Conservation (phyloP, 345 rosid species). For the Moringa oleifera region DNA sequence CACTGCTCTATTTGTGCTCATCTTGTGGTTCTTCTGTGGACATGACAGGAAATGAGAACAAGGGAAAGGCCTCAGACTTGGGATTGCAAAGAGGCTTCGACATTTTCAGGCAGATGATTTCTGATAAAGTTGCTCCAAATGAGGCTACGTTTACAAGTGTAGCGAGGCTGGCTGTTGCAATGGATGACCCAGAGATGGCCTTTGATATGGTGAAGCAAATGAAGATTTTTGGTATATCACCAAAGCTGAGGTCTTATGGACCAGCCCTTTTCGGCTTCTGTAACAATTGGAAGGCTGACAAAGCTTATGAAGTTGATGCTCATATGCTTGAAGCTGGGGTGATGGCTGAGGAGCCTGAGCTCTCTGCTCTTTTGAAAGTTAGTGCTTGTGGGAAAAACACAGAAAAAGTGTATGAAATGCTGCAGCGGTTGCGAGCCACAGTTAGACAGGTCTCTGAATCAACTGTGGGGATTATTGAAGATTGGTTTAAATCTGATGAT, state of each 20-base stretch:
- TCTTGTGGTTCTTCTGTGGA: constrained; percentile 25
- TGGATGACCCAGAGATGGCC: constrained; percentile 87
- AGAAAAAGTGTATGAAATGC: constrained; percentile 66
- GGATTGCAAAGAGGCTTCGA: constrained; percentile 66
- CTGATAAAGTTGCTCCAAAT: constrained; percentile 59
- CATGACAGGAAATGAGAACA: constrained; percentile 21
- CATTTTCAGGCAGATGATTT: constrained; percentile 71
- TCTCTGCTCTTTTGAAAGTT: constrained; percentile 70
- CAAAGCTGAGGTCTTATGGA: constrained; percentile 82
- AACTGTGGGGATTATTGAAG: constrained; percentile 47
- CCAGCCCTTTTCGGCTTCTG: constrained; percentile 85
- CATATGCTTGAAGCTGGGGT: constrained; percentile 82
- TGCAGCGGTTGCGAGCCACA: constrained; percentile 66
- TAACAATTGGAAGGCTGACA: constrained; percentile 47
- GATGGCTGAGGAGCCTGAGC: constrained; percentile 75
- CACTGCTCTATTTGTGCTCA: constrained; percentile 76
- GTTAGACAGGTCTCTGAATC: constrained; percentile 72
- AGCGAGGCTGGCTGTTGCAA: constrained; percentile 71
- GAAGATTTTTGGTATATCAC: constrained; percentile 59
- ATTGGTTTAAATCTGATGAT: constrained; percentile 65
- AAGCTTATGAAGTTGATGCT: constrained; percentile 74
- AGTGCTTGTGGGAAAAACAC: constrained; percentile 42
- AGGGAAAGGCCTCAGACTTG: constrained; percentile 22
- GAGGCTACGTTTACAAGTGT: constrained; percentile 86
- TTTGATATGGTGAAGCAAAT: constrained; percentile 81